A percentile compares a stretch with the other conserved stretches of the same genome.
These are phyloP conservation scores for Alternaria burnsii DNA, from an alignment of 2,329 filamentous ascomycete species.

Conservation along the genomic window DNA sequence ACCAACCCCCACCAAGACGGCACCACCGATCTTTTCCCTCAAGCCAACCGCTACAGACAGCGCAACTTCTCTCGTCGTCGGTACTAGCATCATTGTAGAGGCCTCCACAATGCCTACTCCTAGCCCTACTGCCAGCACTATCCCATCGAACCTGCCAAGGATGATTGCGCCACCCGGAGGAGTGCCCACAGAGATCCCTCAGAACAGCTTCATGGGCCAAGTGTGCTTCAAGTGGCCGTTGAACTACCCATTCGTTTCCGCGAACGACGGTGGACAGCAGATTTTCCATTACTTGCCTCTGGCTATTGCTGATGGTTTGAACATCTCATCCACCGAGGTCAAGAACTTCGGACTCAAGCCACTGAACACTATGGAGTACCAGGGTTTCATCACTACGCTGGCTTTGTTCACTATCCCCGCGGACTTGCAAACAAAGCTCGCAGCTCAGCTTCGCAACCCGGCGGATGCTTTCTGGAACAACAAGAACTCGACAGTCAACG, in stretches of 20 bases:
- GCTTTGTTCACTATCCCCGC: conserved; percentile 62
- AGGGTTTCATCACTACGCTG: conserved; percentile 83
- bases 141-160: conserved; percentile 74
- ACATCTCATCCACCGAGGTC: conserved; percentile 60
- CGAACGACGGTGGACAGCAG: conserved; percentile 78
- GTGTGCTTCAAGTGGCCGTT: conserved; percentile 83
- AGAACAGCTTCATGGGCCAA: conserved; percentile 77
- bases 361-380: conserved; percentile 72
- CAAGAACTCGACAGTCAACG: conserved; percentile 69
- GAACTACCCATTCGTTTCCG: conserved; percentile 83
- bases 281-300: conserved; percentile 81
- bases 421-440: conserved; percentile 63
- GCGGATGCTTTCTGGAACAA: conserved; percentile 80
- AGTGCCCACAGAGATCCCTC: conserved; percentile 61
- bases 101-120: conserved; percentile 57
- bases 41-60: conserved; percentile 57
- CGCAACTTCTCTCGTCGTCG: conserved; percentile 60
- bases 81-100: conserved; percentile 69
- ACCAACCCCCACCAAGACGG: conserved; percentile 29
- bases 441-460: conserved; percentile 74
- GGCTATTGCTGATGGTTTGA: conserved; percentile 73
- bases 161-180: conserved; percentile 76
- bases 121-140: conserved; percentile 57
- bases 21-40: conserved; percentile 53
- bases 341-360: conserved; percentile 77